Conservation (phyloP, 225 moss, liverwort and hornwort species). For the Takakia lepidozioides region DNA sequence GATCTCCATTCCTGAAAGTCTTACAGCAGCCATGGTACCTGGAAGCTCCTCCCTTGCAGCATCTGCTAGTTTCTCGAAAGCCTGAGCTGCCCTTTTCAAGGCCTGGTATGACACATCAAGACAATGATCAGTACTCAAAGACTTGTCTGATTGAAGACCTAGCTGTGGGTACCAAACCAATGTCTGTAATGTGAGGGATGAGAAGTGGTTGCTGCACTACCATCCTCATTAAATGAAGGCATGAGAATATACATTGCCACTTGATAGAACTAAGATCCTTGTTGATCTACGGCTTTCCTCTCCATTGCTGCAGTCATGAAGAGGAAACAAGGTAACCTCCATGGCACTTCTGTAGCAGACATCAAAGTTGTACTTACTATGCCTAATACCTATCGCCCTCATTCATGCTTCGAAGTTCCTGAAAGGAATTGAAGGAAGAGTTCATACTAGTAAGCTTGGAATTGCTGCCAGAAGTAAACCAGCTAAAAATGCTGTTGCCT, state of each 20-base stretch:
- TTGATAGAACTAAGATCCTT: neutral
- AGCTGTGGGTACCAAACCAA: neutral
- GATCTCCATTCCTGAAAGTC: conserved; percentile 98
- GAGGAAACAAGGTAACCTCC: neutral
- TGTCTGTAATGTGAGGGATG: too few relatives aligned
- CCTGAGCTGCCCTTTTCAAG: conserved; percentile 70
- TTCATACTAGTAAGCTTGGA: conserved; percentile 45
- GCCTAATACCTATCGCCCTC: neutral
- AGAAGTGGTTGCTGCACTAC: too few relatives aligned
- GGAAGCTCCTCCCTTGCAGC: conserved; percentile 93
- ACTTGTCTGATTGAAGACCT: neutral
- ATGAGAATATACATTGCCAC: neutral
- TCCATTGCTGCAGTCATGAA: neutral
- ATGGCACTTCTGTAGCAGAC: neutral
- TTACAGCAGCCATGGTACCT: conserved; percentile 94
- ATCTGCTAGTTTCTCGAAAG: conserved; percentile 83
- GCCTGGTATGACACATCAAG: conserved; percentile 41
- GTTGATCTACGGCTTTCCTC: neutral
- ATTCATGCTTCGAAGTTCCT: neutral
- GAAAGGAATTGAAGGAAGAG: neutral
- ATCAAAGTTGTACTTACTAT: neutral
- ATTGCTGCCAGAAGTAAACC: conserved; percentile 34
- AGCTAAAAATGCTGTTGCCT: conserved; percentile 45
- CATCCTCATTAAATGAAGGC: neutral
- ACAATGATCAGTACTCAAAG: neutral